A percentile compares a stretch with the other conserved stretches of the same genome.
Conservation (phyloP, 768 basidiomycete species). For the Termitomyces sp. region DNA sequence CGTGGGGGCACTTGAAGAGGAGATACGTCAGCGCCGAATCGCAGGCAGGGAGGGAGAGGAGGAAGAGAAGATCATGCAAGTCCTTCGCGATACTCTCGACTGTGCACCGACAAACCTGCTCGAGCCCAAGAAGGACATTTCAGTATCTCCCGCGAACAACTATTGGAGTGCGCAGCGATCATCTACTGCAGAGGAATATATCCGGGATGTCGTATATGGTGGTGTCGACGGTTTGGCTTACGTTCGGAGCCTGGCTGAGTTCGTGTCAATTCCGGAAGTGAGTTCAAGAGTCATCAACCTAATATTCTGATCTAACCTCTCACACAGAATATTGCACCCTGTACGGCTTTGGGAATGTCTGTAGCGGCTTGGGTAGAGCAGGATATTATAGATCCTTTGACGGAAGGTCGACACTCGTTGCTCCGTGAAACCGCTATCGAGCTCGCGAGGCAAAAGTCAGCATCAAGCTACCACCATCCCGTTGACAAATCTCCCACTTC, state of each 20-base stretch:
- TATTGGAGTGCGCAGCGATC: slow-evolving; percentile 54
- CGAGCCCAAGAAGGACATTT: slow-evolving; percentile 3
- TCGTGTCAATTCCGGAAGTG: slow-evolving; percentile 40
- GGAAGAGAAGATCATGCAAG: slow-evolving; percentile 30
- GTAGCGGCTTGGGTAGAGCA: slow-evolving; percentile 42
- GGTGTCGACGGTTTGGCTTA: slow-evolving; percentile 78
- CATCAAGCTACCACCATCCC: slow-evolving; percentile 6
- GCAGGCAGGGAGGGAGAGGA: slow-evolving; percentile 27
- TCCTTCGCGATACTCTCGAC: slow-evolving; percentile 39
- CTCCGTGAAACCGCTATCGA: slow-evolving; percentile 40
- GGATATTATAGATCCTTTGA: slow-evolving; percentile 45
- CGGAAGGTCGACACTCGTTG: slow-evolving; percentile 45
- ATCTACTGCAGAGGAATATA: slow-evolving; percentile 59
- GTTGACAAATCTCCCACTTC: slow-evolving; percentile 1
- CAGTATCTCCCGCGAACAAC: slow-evolving; percentile 19
- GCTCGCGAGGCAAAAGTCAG: slow-evolving; percentile 19
- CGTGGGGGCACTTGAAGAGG: slow-evolving; percentile 44
- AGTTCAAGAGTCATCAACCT: neutral
- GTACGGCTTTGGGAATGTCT: slow-evolving; percentile 33
- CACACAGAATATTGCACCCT: slow-evolving; percentile 6
- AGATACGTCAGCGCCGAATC: slow-evolving; percentile 36
- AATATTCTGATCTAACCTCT: neutral
- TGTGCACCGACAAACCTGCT: slow-evolving; percentile 18
- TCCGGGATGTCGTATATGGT: slow-evolving; percentile 77
- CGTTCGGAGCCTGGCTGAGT: slow-evolving; percentile 74